Conservation (phyloP, 768 basidiomycete species). For the Dacryopinax primogenitus region DNA sequence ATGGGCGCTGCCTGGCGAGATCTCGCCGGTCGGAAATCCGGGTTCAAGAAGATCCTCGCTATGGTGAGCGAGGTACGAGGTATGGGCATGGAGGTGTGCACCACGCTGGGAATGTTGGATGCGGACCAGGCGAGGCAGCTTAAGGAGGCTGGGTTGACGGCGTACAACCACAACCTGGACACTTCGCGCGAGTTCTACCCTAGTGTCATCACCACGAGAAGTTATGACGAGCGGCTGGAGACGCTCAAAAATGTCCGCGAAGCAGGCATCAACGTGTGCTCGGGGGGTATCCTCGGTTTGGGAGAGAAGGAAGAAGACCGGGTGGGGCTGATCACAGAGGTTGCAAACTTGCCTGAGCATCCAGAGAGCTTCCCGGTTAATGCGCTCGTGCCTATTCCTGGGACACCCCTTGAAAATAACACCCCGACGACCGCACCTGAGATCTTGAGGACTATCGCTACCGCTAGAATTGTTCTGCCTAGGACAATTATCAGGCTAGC, state of each 20-base stretch:
- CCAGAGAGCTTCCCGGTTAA: conserved; percentile 99
- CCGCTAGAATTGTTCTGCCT: conserved; percentile 83
- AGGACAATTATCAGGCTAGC: conserved; percentile 89
- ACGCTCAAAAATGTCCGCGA: conserved; percentile 85
- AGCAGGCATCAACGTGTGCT: conserved; percentile 94
- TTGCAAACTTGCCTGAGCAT: conserved; percentile 89
- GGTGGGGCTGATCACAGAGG: conserved; percentile 87
- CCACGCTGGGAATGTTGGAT: conserved; percentile 91
- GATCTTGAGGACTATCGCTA: conserved; percentile 86
- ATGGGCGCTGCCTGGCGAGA: conserved; percentile 99
- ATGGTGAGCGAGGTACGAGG: conserved; percentile 43
- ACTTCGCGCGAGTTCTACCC: conserved; percentile 97
- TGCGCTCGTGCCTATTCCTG: conserved; percentile 87
- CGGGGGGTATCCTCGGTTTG: conserved; percentile 88
- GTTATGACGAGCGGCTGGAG: conserved; percentile 82
- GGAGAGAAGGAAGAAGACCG: conserved; percentile 85
- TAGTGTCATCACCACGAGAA: conserved; percentile 85
- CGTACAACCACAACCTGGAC: conserved; percentile 98
- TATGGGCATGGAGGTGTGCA: conserved; percentile 99
- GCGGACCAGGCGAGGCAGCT: conserved; percentile 84
- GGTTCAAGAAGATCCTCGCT: conserved; percentile 49
- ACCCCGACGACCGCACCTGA: conserved; percentile 39
- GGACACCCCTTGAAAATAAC: conserved; percentile 85
- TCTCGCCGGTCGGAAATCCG: conserved; percentile 78
- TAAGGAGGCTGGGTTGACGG: conserved; percentile 91